phyloP scores from a whole-genome alignment of 768 basidiomycete genomes.

The Leccinum incarnatum region DNA sequence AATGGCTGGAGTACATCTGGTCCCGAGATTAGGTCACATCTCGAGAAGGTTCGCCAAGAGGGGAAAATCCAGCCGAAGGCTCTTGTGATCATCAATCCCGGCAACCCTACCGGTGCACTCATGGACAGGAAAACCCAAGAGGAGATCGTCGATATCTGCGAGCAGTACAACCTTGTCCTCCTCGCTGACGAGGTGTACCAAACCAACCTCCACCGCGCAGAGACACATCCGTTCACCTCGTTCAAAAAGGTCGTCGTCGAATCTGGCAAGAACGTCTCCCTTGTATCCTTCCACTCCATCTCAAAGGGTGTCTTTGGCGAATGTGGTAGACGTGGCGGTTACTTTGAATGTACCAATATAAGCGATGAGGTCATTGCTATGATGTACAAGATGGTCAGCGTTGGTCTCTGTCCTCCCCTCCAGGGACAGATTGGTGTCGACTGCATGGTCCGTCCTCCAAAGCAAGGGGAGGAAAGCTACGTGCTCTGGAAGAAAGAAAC shows the following conservation, averaged over 20 bases:
- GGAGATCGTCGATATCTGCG: conserved; percentile 78
- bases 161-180: conserved; percentile 80
- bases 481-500: conserved; percentile 82
- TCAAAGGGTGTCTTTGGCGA: conserved; percentile 96
- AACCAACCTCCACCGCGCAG: conserved; percentile 74
- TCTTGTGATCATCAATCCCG: conserved; percentile 97
- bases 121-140: conserved; percentile 70
- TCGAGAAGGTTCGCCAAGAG: conserved; percentile 61
- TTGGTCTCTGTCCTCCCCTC: conserved; percentile 86
- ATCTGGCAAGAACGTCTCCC: conserved; percentile 60
- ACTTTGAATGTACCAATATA: conserved; percentile 91
- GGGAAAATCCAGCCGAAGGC: conserved; percentile 66
- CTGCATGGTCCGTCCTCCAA: conserved; percentile 88
- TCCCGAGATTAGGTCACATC: conserved; percentile 58
- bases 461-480: conserved; percentile 72
- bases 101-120: conserved; percentile 93
- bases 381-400: conserved; percentile 95
- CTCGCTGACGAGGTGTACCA: conserved; percentile 99
- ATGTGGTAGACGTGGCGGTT: conserved; percentile 96
- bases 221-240: conserved; percentile 75
- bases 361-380: conserved; percentile 72
- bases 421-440: conserved; percentile 94
- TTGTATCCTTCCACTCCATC: conserved; percentile 96
- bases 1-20: conserved; percentile 81
- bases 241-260: conserved; percentile 88